Evolutionary conservation across 1,139 yeast species (phyloP), one percentile per base, ranked within the genome.

Genomic region (Debaryomyces robertsiae): DNA sequence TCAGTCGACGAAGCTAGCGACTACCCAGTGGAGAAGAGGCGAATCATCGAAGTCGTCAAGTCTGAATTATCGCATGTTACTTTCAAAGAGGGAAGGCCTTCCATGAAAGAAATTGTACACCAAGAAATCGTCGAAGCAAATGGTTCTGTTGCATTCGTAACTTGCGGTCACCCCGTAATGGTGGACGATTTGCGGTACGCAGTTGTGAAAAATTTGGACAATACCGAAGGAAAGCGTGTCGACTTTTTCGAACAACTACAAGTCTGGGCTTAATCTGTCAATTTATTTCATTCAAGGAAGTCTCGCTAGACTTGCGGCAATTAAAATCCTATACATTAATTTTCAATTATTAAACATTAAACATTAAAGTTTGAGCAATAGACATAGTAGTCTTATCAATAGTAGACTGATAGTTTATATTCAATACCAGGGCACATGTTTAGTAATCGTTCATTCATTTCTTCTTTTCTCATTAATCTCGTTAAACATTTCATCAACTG

Each of bases 401-500:
- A n/a, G n/a, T n/a, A n/a, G n/a, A n/a, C n/a, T n/a, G n/a, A n/a
- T n/a, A n/a, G n/a, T n/a, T n/a, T n/a, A n/a, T n/a, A n/a, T n/a
- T n/a, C n/a, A n/a, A n/a, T n/a, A n/a, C n/a, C n/a, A n/a, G n/a
- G n/a, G n/a, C n/a, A n/a, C n/a, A n/a, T n/a, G n/a, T n/a, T n/a
- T n/a, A n/a, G n/a, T n/a, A n/a, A n/a, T n/a, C n/a, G 15, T 22
- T 32, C 34, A 24, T 6, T 22, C 22, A 9, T 10, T 39, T n/a
- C 16, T 17, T 30, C 36, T 32, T 30, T 38, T 25, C 13, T 41
- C 37, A 31, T 46, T 45, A 10, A 42, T 36, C 18, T 57, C 55
- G 13, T 65, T 58, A 47, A 79, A 77, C 70, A 79, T 72, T 15
- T 67, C 66, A 51, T 82, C 86, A 3, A 82, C 79, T 2, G 87